Base-by-base conservation (phyloP, 202 grass and related monocot genomes). In the Zoysia matrella region DNA sequence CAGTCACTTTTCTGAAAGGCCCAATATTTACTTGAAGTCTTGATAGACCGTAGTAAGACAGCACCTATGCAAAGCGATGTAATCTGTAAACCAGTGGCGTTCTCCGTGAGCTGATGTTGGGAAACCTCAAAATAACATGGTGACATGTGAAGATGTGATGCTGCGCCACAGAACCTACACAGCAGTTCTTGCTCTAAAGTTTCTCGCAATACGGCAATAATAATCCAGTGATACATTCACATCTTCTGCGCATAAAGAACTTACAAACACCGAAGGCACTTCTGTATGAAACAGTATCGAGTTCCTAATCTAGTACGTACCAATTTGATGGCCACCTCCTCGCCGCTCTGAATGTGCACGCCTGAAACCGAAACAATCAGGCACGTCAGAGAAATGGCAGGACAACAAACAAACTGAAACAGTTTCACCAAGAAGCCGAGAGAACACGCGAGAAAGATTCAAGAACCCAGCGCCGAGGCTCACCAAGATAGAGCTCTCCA, bases 281-380 rank as follows among this genome's bases (percentile, higher is more conserved):
- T 53, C 44, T 11, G 63, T 61, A 60, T 47, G 61, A 39, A 47
- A 69, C 47, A 62, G 47, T 46, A 61, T 43, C 39, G 3, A 84
- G 47, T 40, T 84, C 56, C 18, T n/a, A 60, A 47, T 65, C 54
- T 42, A 36, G 30, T 36, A 36, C 90, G 48, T 92, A 97, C 94
- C 90, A 97, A 80, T 72, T 97, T 97, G 85, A 97, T 86, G 11
- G 92, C 94, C 68, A 97, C 94, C 86, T 97, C 94, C 75, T 97
- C 94, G 65, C 90, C 79, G 69, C 57, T 97, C 78, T 92, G 94
- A 75, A 92, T 82, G 68, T 97, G 94, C 39, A 92, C 88, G 76
- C 90, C 94, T 97, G 84, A 41, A 84, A 52, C 56, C 68, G 16
- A 74, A 87, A 67, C 40, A 71, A 53, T 7, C 50, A 18, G 57